A percentile compares a stretch with the other conserved stretches of the same genome.
Conservation (phyloP, 345 rosid genomes). For the Populus deltoides region DNA sequence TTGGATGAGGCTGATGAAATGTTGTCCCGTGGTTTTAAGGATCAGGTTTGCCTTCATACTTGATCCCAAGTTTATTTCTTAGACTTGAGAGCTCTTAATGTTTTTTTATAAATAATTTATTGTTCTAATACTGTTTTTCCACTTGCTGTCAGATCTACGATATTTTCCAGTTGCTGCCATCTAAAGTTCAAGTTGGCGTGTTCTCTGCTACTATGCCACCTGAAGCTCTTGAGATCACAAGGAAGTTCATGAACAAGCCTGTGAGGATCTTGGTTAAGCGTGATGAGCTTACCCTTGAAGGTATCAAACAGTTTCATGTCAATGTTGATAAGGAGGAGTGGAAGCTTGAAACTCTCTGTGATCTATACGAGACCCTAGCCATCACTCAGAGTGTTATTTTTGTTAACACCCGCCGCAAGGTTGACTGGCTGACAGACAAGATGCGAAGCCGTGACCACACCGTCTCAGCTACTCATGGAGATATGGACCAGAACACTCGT, state of each 20-base stretch:
- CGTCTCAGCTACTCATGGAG: slow-evolving; percentile 32
- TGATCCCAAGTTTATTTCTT: background rate
- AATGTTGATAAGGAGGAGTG: slow-evolving; percentile 32
- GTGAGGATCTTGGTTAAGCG: slow-evolving; percentile 36
- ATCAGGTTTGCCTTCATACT: slow-evolving; percentile 50
- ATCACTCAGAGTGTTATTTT: slow-evolving; percentile 35
- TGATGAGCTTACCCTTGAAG: slow-evolving; percentile 34
- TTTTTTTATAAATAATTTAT: background rate
- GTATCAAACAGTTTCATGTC: slow-evolving; percentile 30
- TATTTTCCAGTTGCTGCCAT: slow-evolving; percentile 34
- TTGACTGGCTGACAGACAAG: slow-evolving; percentile 36
- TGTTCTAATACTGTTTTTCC: background rate
- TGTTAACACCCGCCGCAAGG: slow-evolving; percentile 34
- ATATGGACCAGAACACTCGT: slow-evolving; percentile 53
- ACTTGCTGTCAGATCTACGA: slow-evolving; percentile 20
- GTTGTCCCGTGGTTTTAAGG: slow-evolving; percentile 96
- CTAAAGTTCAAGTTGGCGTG: slow-evolving; percentile 30
- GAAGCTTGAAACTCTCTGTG: slow-evolving; percentile 31
- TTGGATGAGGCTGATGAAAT: slow-evolving; percentile 96
- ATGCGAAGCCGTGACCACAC: slow-evolving; percentile 34
- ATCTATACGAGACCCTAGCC: slow-evolving; percentile 31
- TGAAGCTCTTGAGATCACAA: slow-evolving; percentile 31
- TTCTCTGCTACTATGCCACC: slow-evolving; percentile 36
- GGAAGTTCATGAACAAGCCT: slow-evolving; percentile 37
- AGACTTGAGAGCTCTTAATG: background rate